These are phyloP conservation scores for Puccinia horiana DNA, from an alignment of 1,284 basidiomycete genomes.

Conservation along the genomic window DNA sequence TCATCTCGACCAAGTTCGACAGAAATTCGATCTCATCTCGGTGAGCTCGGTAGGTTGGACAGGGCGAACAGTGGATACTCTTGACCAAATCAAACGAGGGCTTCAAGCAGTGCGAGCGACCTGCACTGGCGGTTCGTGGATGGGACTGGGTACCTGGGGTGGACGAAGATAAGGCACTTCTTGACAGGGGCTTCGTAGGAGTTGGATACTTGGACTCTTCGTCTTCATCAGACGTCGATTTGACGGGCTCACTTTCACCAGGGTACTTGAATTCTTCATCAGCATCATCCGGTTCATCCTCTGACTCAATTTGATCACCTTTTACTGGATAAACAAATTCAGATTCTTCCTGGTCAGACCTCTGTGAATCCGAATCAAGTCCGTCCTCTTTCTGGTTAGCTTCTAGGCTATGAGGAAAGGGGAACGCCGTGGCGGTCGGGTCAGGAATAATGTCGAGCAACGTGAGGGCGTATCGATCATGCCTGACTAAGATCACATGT, in stretches of 20 bases:
- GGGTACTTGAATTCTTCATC: constrained; percentile 49
- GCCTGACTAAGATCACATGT: constrained; percentile 70
- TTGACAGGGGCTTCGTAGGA: constrained; percentile 58
- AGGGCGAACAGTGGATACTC: constrained; percentile 29
- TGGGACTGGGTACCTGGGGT: constrained; percentile 8
- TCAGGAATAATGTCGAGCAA: constrained; percentile 72
- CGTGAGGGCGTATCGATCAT: constrained; percentile 69
- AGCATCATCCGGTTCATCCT: background rate
- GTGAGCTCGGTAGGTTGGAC: constrained; percentile 43
- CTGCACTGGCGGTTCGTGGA: background rate
- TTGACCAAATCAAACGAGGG: constrained; percentile 35
- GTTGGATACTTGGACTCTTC: constrained; percentile 67
- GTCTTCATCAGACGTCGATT: constrained; percentile 37
- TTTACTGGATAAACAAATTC: constrained; percentile 33
- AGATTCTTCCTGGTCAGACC: constrained; percentile 64
- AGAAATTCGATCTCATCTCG: constrained; percentile 38
- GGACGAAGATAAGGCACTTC: constrained; percentile 40
- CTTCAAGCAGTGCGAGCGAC: constrained; percentile 18
- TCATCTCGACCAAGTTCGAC: constrained; percentile 37
- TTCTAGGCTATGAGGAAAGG: constrained; percentile 61
- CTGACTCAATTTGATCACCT: background rate
- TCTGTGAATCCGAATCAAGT: constrained; percentile 49
- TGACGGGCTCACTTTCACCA: constrained; percentile 38
- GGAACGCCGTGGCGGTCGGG: constrained; percentile 72
- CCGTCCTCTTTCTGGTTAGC: constrained; percentile 51